phyloP scores from a whole-genome alignment of 441 rosid genomes.

The Erodium moschatum region DNA sequence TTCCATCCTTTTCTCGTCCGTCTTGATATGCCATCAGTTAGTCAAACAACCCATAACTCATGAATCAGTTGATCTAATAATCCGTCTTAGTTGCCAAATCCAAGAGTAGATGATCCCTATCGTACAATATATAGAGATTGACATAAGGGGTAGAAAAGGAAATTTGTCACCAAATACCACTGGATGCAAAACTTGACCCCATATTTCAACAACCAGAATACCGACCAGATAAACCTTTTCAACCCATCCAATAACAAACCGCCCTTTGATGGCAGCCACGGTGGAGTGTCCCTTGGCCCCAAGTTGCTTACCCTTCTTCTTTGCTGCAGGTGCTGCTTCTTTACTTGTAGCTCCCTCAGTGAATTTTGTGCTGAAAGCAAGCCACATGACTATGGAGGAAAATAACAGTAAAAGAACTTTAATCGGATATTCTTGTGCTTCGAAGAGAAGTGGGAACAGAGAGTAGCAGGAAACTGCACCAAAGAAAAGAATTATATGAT shows the following conservation, averaged over 20 bases:
- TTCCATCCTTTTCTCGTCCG: not conserved
- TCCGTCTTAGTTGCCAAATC: constrained; percentile 69
- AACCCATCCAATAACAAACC: constrained; percentile 38
- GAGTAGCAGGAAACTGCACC: constrained; percentile 77
- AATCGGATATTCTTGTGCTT: constrained; percentile 68
- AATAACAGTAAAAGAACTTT: constrained; percentile 57
- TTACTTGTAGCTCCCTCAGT: constrained; percentile 13
- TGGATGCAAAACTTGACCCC: constrained; percentile 65
- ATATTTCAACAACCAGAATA: constrained; percentile 50
- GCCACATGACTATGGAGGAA: constrained; percentile 49
- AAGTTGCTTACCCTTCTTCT: constrained; percentile 17
- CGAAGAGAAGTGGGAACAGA: constrained; percentile 66
- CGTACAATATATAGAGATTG: constrained; percentile 64
- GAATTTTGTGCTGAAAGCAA: constrained; percentile 38
- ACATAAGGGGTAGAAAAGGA: constrained; percentile 70
- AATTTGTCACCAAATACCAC: constrained; percentile 51
- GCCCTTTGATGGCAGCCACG: constrained; percentile 13
- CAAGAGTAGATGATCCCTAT: constrained; percentile 60
- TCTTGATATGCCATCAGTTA: not conserved
- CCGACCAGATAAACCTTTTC: constrained; percentile 49
- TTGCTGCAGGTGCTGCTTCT: constrained; percentile 19
- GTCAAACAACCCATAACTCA: not conserved
- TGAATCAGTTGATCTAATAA: constrained; percentile 20
- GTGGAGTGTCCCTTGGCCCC: constrained; percentile 3
- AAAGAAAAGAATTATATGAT: not conserved